Evolutionary conservation across 352 stramenopile genomes (phyloP).

Genomic region (Saprolegnia parasitica): DNA sequence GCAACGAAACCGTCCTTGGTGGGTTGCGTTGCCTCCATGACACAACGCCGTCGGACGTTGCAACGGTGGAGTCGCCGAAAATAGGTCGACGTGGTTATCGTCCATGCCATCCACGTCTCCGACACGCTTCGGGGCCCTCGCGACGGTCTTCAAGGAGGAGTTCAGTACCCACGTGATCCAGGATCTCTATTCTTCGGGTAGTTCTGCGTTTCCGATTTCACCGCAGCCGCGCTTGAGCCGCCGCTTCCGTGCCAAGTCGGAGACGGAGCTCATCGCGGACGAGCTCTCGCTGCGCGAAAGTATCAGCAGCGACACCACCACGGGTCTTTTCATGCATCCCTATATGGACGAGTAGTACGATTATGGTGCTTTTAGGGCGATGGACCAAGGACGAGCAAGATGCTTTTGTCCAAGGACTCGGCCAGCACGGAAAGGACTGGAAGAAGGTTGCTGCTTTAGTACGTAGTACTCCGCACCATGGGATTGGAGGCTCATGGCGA

Average conservation of each 20-base stretch:
- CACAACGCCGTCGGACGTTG: too few relatives aligned
- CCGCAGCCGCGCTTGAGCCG: not conserved
- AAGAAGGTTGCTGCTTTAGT: conserved; percentile 1
- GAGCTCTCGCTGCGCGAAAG: not conserved
- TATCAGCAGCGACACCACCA: not conserved
- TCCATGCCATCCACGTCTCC: not conserved
- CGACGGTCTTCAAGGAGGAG: not conserved
- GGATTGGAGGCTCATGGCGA: too few relatives aligned
- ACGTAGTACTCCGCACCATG: too few relatives aligned
- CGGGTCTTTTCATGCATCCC: not conserved
- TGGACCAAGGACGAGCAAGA: conserved; percentile 11
- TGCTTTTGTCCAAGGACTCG: conserved; percentile 1
- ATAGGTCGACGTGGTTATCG: too few relatives aligned
- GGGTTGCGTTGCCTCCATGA: too few relatives aligned
- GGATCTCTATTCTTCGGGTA: not conserved
- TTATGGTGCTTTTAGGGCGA: conserved; percentile 10
- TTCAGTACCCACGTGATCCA: not conserved
- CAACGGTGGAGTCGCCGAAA: too few relatives aligned
- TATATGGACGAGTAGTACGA: too few relatives aligned
- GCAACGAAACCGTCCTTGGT: too few relatives aligned
- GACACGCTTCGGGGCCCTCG: not conserved
- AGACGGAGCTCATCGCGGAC: not conserved
- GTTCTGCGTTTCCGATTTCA: too few relatives aligned
- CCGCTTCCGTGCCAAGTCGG: not conserved
- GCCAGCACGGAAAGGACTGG: not conserved